A percentile compares a stretch with the other conserved stretches of the same genome.
These are phyloP conservation scores for Pichia sp. DNA, from an alignment of 1,139 yeast species.

Conservation along the genomic window DNA sequence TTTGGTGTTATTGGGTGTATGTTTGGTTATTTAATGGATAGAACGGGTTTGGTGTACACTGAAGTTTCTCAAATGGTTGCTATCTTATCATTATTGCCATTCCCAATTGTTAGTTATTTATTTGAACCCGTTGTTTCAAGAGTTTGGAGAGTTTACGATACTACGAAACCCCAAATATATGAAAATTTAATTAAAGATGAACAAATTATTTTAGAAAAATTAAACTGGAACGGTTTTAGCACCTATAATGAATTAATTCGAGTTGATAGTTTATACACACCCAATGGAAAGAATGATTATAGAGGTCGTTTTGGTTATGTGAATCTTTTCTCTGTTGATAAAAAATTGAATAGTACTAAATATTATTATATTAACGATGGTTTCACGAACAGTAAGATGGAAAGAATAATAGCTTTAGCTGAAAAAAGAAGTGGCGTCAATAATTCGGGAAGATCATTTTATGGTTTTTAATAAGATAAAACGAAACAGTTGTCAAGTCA, in stretches of 20 bases:
- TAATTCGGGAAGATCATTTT: constrained; percentile 55
- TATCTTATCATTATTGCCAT: constrained; percentile 41
- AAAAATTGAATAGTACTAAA: constrained; percentile 34
- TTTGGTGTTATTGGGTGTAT: constrained; percentile 51
- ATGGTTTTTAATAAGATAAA: constrained; percentile 10
- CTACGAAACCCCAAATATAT: constrained; percentile 57
- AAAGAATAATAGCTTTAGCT: constrained; percentile 73
- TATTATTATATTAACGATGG: constrained; percentile 62
- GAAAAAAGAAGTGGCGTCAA: constrained; percentile 55
- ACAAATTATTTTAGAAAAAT: constrained; percentile 60
- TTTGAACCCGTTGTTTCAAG: constrained; percentile 66
- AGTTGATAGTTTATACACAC: constrained; percentile 42
- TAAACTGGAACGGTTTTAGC: constrained; percentile 60
- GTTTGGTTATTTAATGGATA: constrained; percentile 48
- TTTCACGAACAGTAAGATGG: constrained; percentile 79
- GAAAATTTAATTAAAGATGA: constrained; percentile 59
- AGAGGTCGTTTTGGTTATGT: constrained; percentile 46
- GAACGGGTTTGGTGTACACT: constrained; percentile 53
- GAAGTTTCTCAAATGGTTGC: constrained; percentile 43
- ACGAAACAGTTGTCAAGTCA: background rate
- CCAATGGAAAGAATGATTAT: constrained; percentile 28
- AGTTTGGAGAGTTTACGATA: constrained; percentile 63
- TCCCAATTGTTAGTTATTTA: constrained; percentile 46
- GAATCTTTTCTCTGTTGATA: constrained; percentile 49
- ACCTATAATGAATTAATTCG: constrained; percentile 56